Evolutionary conservation across 1,284 basidiomycete genomes (phyloP).

Genomic region (Violaceomyces palustris): DNA sequence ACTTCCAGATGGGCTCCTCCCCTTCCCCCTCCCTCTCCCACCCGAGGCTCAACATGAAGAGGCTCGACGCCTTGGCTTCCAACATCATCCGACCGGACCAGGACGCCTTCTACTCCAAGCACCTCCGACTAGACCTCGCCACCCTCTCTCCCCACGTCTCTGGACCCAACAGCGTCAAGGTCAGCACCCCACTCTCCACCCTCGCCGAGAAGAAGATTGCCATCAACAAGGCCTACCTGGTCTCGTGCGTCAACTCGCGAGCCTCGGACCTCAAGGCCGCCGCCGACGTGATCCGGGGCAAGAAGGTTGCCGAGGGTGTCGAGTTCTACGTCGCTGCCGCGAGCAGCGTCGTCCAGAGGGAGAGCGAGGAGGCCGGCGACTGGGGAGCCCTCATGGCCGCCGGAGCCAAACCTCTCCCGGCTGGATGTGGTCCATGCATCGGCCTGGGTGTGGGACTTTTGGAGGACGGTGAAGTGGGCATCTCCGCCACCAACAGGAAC

Average conservation of each 20-base stretch:
- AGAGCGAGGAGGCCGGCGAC: slow-evolving; percentile 77
- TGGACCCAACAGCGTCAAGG: slow-evolving; percentile 94
- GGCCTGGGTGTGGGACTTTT: slow-evolving; percentile 87
- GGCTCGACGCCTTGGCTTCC: slow-evolving; percentile 63
- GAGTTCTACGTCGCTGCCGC: slow-evolving; percentile 98
- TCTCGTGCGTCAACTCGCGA: slow-evolving; percentile 96
- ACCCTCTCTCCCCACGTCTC: slow-evolving; percentile 92
- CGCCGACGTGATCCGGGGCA: slow-evolving; percentile 77
- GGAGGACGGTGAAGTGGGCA: slow-evolving; percentile 89
- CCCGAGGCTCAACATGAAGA: slow-evolving; percentile 74
- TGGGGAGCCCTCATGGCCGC: slow-evolving; percentile 81
- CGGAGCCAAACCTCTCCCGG: slow-evolving; percentile 85
- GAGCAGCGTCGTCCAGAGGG: slow-evolving; percentile 81
- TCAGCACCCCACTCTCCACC: slow-evolving; percentile 80
- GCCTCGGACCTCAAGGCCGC: slow-evolving; percentile 90
- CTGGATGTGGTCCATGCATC: slow-evolving; percentile 97
- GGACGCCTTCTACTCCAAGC: slow-evolving; percentile 77
- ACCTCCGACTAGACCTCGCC: slow-evolving; percentile 85
- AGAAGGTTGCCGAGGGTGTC: slow-evolving; percentile 76
- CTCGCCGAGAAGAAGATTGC: slow-evolving; percentile 70
- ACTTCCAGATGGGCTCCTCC: slow-evolving; percentile 61
- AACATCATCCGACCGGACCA: slow-evolving; percentile 68
- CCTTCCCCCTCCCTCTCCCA: slow-evolving; percentile 63
- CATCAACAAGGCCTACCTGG: slow-evolving; percentile 96
- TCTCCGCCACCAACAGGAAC: slow-evolving; percentile 96